phyloP scores from a whole-genome alignment of 2,329 filamentous ascomycete species.

The Sporothrix pallida region DNA sequence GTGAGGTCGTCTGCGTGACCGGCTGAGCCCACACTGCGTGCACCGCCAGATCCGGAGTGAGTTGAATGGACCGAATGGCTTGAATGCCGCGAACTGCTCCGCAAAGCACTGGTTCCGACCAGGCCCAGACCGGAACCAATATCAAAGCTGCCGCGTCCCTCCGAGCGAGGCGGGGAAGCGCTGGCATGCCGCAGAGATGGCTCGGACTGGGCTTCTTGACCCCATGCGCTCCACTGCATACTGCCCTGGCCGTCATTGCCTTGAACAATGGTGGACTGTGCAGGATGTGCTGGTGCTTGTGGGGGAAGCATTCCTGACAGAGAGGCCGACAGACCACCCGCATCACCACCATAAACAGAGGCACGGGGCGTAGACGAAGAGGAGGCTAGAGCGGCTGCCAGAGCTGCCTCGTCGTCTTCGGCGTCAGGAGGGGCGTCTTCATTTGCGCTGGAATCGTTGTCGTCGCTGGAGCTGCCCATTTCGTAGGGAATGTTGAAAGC shows the following conservation, averaged over 20 bases:
- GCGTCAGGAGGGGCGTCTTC: not conserved
- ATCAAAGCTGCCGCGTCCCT: not conserved
- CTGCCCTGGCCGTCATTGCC: slow-evolving; percentile 39
- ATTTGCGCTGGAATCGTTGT: slow-evolving; percentile 42
- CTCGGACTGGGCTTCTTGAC: slow-evolving; percentile 48
- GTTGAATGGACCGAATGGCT: no score
- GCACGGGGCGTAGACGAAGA: slow-evolving; percentile 60
- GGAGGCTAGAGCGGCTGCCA: slow-evolving; percentile 42
- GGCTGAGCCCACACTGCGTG: slow-evolving; percentile 43
- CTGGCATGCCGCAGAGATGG: slow-evolving; percentile 42
- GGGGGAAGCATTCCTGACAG: not conserved
- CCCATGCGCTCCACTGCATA: slow-evolving; percentile 44
- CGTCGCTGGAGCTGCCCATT: slow-evolving; percentile 48
- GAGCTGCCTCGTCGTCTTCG: not conserved
- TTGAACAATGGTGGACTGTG: slow-evolving; percentile 44
- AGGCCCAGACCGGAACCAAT: slow-evolving; percentile 29
- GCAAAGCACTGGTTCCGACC: not conserved
- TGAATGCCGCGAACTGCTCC: slow-evolving; percentile 39
- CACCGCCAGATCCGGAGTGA: slow-evolving; percentile 34
- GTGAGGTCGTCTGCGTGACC: slow-evolving; percentile 57
- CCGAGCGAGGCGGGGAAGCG: not conserved
- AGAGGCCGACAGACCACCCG: not conserved
- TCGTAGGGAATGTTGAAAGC: slow-evolving; percentile 64
- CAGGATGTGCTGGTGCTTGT: slow-evolving; percentile 33
- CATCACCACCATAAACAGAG: slow-evolving; percentile 48